These are phyloP conservation scores for Agaricus blazei DNA, from an alignment of 768 basidiomycete genomes.

Conservation along the genomic window DNA sequence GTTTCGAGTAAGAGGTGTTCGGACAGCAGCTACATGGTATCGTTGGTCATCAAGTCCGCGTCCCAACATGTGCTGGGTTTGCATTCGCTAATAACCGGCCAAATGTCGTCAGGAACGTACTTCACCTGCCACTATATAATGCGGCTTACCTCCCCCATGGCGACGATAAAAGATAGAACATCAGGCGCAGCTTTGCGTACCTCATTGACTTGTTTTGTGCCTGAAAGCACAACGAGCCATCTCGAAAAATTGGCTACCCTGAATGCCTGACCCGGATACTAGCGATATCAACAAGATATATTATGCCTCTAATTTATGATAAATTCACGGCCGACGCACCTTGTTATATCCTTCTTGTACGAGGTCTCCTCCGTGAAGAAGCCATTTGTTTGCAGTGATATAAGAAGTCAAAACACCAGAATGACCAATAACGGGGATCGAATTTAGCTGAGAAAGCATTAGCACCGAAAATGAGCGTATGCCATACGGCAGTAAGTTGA, in stretches of 20 bases:
- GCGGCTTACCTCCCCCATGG: constrained; percentile 20
- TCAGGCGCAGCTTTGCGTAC: constrained; percentile 26
- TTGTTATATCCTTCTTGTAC: constrained; percentile 21
- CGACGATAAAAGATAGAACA: constrained; percentile 22
- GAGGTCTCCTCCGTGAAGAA: constrained; percentile 16
- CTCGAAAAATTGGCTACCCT: constrained; percentile 2
- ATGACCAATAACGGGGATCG: constrained; percentile 19
- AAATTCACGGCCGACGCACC: not conserved
- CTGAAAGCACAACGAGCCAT: constrained; percentile 6
- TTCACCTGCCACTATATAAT: not conserved
- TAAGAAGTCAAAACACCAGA: constrained; percentile 19
- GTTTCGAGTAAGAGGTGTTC: constrained; percentile 24
- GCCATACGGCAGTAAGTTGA: not conserved
- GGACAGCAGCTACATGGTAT: constrained; percentile 27
- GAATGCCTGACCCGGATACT: not conserved
- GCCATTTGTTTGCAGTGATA: constrained; percentile 18
- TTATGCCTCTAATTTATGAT: too few species aligned
- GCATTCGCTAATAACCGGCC: constrained; percentile 16
- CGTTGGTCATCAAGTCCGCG: constrained; percentile 18
- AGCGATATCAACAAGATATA: not conserved
- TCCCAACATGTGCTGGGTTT: constrained; percentile 25
- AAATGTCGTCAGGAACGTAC: not conserved
- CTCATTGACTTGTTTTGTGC: constrained; percentile 23
- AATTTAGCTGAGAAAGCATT: not conserved
- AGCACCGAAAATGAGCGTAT: not conserved